Evolutionary conservation across 169 alveolate genomes (phyloP).

Genomic region (Eimeria sp.): DNA sequence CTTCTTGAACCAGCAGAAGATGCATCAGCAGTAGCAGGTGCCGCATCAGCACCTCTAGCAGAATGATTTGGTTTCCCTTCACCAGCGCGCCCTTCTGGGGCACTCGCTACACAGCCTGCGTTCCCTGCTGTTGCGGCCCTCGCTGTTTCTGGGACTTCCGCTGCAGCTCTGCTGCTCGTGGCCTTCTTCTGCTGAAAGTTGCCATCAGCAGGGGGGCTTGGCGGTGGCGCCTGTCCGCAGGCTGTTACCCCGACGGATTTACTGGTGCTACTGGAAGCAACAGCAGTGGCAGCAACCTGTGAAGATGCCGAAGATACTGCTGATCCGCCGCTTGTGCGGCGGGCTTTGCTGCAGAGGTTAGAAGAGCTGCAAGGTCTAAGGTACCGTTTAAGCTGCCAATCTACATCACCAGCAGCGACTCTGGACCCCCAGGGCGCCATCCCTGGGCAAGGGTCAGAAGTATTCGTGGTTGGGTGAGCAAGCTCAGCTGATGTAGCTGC

Average conservation of each 20-base stretch:
- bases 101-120: neutral
- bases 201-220: neutral
- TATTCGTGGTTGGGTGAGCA: neutral
- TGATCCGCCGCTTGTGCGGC: constrained; percentile 1
- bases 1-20: neutral
- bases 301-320: neutral
- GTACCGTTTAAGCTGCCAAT: constrained; percentile 5
- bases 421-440: neutral
- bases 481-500: neutral
- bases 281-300: constrained; percentile 13
- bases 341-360: neutral
- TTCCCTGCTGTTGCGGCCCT: neutral
- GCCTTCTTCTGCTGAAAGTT: neutral
- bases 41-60: neutral
- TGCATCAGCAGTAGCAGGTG: constrained; percentile 15
- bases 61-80: neutral
- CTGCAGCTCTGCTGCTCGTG: neutral
- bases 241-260: neutral
- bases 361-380: neutral
- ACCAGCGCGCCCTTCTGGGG: neutral
- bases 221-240: neutral
- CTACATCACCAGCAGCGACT: neutral
- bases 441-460: neutral
- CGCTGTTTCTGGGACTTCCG: neutral
- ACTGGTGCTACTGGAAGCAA: neutral